Base-by-base conservation (phyloP, 164 flowering plant species). In the Vitis rotundifolia region DNA sequence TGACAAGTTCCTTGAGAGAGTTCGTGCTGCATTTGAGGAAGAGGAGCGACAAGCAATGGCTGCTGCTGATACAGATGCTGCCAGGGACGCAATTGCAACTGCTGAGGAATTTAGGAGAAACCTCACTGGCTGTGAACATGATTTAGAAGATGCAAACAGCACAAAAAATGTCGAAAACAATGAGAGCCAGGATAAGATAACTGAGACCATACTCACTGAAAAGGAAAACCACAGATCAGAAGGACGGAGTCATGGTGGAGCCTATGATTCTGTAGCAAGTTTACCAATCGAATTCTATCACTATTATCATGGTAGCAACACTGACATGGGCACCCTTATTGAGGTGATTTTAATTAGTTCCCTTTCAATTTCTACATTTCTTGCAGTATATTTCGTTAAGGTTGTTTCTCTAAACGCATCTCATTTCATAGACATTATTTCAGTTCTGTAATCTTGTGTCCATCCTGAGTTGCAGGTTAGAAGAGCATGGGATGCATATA, bases 1-100 rank as follows among this genome's bases (percentile, higher is more conserved):
- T 82, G 92, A 93, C 80, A 89, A 91, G 80, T 95, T 95, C 84
- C 89, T 95, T 74, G 97, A 95, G 79, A 78, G 84, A 76, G 97
- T 95, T 53, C 85, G 81, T 70, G 97, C 90, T 78, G 98, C 98
- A 68, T 97, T 91, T 71, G 99, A 93, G 85, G 97, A 93, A 80
- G 99, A 95, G 84, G 99, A 95, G 82, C 92, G 89, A 59, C 92
- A 84, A 78, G 98, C 85, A 60, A 80, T 78, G 57, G 90, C 88
- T 68, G 91, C 92, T 37, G 93, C 94, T 70, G 89, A 82, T 57
- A 85, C 94, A 63, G 92, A 80, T 70, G 92, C 95, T 79, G 93
- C 94, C 44, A 91, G 83, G 75, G 94, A 88, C 73, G 97, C 97
- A 62, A 94, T 92, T 83, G 91, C 91, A 61, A 83, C 85, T 59